Evolutionary conservation across 2,329 filamentous ascomycete species (phyloP).

Genomic region (Capronia americana): DNA sequence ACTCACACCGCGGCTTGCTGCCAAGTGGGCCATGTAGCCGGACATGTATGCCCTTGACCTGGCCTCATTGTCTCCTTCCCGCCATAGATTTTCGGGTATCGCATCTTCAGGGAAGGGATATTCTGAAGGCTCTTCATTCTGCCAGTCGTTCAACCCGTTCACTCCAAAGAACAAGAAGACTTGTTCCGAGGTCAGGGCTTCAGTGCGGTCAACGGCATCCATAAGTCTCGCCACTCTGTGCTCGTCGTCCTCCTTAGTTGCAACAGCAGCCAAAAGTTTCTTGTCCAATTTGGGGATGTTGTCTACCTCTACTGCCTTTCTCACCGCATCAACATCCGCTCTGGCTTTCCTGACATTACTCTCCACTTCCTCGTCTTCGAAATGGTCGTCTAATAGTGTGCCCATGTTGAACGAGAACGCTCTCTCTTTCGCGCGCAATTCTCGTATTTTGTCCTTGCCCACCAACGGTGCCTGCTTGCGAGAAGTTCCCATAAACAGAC

Average conservation of each 20-base stretch:
- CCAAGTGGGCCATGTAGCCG: conserved; percentile 65
- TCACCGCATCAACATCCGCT: conserved; percentile 42
- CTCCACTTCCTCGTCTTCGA: conserved; percentile 65
- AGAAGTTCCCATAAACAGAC: conserved; percentile 30
- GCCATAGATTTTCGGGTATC: conserved; percentile 44
- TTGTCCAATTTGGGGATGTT: conserved; percentile 43
- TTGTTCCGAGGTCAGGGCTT: conserved; percentile 61
- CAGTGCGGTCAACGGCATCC: conserved; percentile 66
- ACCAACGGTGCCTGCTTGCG: conserved; percentile 31
- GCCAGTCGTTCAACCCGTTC: conserved; percentile 30
- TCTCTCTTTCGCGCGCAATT: conserved; percentile 36
- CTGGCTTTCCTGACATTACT: conserved; percentile 55
- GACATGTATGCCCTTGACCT: conserved; percentile 67
- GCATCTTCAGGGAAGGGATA: conserved; percentile 46
- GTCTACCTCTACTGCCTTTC: conserved; percentile 19
- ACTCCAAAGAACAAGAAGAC: conserved; percentile 64
- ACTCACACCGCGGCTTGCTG: conserved; percentile 58
- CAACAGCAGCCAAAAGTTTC: conserved; percentile 51
- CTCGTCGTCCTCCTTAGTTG: conserved; percentile 50
- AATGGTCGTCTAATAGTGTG: conserved; percentile 64
- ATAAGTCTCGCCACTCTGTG: conserved; percentile 57
- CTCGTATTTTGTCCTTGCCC: conserved; percentile 36
- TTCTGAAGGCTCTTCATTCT: conserved; percentile 40
- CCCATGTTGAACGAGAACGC: conserved; percentile 32
- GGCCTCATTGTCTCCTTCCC: conserved; percentile 50